phyloP scores from a whole-genome alignment of 2,329 filamentous ascomycete genomes.

The Fusarium foetens region DNA sequence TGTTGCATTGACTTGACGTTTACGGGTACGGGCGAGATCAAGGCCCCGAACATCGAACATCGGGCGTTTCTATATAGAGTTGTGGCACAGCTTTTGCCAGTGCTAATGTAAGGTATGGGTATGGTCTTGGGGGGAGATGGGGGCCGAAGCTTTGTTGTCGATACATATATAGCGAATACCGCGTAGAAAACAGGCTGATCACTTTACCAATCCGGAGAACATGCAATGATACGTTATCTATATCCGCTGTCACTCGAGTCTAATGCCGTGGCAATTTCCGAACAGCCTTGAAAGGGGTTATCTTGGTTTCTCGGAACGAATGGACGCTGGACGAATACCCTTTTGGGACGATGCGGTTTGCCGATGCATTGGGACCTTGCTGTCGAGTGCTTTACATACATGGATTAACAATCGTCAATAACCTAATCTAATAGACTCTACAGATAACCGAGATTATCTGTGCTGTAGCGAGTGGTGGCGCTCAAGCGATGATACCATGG shows the following conservation, averaged over 20 bases:
- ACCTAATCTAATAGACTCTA: background rate
- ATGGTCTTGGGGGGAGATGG: slow-evolving; percentile 1
- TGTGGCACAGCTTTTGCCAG: slow-evolving; percentile 22
- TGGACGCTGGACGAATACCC: slow-evolving; percentile 2
- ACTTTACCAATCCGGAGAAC: background rate
- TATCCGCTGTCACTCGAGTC: background rate
- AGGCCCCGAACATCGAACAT: background rate
- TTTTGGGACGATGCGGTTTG: slow-evolving; percentile 15
- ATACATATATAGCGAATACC: background rate
- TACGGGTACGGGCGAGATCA: background rate
- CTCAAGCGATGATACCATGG: background rate
- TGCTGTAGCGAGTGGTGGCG: background rate
- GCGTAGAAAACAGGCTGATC: slow-evolving; percentile 3
- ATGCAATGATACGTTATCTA: slow-evolving; percentile 1
- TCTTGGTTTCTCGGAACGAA: background rate
- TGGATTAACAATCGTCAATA: background rate
- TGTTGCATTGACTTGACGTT: slow-evolving; percentile 9
- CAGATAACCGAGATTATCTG: slow-evolving; percentile 1
- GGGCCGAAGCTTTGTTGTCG: slow-evolving; percentile 2
- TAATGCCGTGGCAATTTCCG: background rate
- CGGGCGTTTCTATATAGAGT: background rate
- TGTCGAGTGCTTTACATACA: background rate
- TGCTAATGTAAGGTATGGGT: background rate
- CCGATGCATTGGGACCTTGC: background rate
- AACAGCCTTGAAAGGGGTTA: background rate